These are phyloP conservation scores for Epichloe bromicola DNA, from an alignment of 2,329 filamentous ascomycete genomes.

Conservation along the genomic window DNA sequence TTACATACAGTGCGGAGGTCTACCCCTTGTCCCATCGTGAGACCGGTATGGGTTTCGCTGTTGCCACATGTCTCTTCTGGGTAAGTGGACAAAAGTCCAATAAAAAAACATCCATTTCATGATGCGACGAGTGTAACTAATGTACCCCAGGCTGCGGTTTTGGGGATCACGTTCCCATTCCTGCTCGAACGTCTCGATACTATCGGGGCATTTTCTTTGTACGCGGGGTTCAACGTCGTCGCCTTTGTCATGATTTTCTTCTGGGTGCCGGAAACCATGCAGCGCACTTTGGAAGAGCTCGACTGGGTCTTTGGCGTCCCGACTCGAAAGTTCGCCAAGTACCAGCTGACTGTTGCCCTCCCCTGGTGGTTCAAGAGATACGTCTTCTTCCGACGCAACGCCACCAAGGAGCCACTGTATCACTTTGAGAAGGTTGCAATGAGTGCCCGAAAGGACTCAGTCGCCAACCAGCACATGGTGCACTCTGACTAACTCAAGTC, in stretches of 20 bases:
- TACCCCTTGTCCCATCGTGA: constrained; percentile 50
- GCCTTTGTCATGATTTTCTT: constrained; percentile 42
- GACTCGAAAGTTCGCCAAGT: constrained; percentile 26
- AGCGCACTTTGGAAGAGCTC: constrained; percentile 35
- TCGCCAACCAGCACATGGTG: not conserved
- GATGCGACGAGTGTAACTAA: not conserved
- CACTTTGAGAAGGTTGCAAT: constrained; percentile 18
- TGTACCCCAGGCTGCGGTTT: constrained; percentile 24
- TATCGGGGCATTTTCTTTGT: constrained; percentile 32
- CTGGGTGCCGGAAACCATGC: constrained; percentile 39
- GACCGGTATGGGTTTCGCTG: constrained; percentile 50
- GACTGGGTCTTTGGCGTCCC: constrained; percentile 37
- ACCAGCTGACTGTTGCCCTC: constrained; percentile 21
- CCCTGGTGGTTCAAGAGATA: constrained; percentile 21
- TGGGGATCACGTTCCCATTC: constrained; percentile 38
- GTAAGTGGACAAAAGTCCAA: constrained; percentile 3
- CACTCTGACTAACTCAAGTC: not conserved
- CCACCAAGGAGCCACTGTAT: constrained; percentile 23
- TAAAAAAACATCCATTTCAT: not conserved
- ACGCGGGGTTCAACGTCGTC: constrained; percentile 41
- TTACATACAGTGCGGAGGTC: constrained; percentile 49
- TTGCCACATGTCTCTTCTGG: constrained; percentile 46
- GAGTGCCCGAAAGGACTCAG: not conserved
- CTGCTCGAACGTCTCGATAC: constrained; percentile 25
- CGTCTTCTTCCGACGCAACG: constrained; percentile 19